Evolutionary conservation across 139 green algal genomes (phyloP), one percentile per base, ranked within the genome.

Genomic region (Chlorokybus atmophyticus): DNA sequence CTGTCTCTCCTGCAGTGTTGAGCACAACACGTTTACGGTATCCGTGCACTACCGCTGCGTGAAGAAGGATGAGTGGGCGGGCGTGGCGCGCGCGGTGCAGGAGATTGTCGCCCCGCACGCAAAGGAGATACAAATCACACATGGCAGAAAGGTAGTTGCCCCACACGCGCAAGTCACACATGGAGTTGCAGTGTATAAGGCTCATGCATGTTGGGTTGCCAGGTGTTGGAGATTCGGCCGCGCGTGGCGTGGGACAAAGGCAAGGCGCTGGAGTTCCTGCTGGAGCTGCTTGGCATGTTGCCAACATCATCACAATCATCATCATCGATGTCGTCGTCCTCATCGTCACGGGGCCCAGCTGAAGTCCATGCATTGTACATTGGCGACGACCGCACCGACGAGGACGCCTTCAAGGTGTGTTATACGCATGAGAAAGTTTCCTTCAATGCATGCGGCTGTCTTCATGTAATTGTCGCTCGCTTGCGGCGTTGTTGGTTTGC

Each of bases 371-470:
- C 82, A 24, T 76, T 98, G 10, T 98, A 98, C 77, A 81, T 98
- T 7, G 90, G 90, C 1, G 90, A 98, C 64, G 90, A 98, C 73
- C 75, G 81, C 29, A 98, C 90, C 10, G 90, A 98, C 67, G 90
- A 98, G 69, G 90, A 98, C 60, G 90, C 90, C 2, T 98, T 98
- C 73, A n/a, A n/a, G n/a, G n/a, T n/a, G n/a, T n/a, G n/a, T n/a
- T n/a, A n/a, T n/a, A n/a, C n/a, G n/a, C n/a, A n/a, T n/a, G n/a
- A n/a, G n/a, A n/a, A n/a, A n/a, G n/a, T n/a, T n/a, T n/a, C n/a
- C n/a, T n/a, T n/a, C n/a, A n/a, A n/a, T n/a, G n/a, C n/a, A n/a
- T n/a, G n/a, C n/a, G n/a, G n/a, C n/a, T n/a, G n/a, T n/a, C n/a
- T n/a, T n/a, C n/a, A n/a, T n/a, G n/a, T n/a, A n/a, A n/a, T n/a